Evolutionary conservation across 1,139 yeast genomes (phyloP), one percentile per base, ranked within the genome.

Genomic region (Meyerozyma elateridarum): DNA sequence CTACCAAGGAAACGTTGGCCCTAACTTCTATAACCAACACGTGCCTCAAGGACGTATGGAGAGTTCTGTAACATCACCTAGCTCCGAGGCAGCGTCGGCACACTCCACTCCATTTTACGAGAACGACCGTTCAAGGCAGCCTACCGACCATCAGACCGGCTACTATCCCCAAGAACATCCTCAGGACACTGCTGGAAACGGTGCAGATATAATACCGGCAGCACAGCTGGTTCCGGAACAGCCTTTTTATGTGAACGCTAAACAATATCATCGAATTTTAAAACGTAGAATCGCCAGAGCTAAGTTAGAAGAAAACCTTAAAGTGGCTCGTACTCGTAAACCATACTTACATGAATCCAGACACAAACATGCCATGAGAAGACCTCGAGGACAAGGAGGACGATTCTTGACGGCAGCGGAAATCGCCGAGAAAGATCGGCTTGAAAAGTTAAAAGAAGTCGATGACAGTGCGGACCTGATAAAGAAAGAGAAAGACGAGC

Each of bases 321-420:
- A 85, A 51, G 85, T 85, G 7, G 93, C 94, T 15, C 73, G 96
- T 42, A 94, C 94, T 6, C 75, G 97, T 44, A 83, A 84, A 51
- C 98, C 98, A 3, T 93, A 93, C 54, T 61, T 93, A 34, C 99
- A 93, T 55, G 98, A 93, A 58, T 87, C 96, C 12, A 75, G 99
- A 48, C 99, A 93, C 58, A 91, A 91, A 56, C 99, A 93, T 57
- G 99, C 99, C 14, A 91, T 93, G 98, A 74, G 98, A 53, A 76
- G 99, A 56, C 98, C 98, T 11, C 76, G 99, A 49, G 99, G 99
- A 18, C 97, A 91, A 59, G 98, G 98, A 19, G 99, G 99, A 3
- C 68, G 98, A 39, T 93, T 93, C 49, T 63, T 93, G 42, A 91
- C 98, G 1, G 96, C 97, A 5, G 95, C 95, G 4, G 98, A 93